A percentile compares a stretch with the other conserved stretches of the same genome.
These are phyloP conservation scores for Cordyceps pruinosa DNA, from an alignment of 2,329 filamentous ascomycete genomes.

Conservation along the genomic window DNA sequence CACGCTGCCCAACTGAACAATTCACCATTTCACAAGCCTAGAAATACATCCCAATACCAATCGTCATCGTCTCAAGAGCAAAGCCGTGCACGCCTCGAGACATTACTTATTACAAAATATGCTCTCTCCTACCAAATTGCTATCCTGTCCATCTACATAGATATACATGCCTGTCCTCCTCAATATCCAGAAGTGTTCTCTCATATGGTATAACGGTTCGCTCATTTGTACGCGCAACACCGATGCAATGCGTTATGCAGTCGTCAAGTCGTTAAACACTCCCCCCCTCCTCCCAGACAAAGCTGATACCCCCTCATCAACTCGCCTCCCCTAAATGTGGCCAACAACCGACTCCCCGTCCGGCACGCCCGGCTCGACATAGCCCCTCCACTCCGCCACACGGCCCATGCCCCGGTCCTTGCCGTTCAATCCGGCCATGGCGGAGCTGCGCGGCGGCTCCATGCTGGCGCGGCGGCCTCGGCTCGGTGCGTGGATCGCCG, in stretches of 20 bases:
- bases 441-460: slow-evolving; percentile 31
- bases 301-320: background rate
- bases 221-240: background rate
- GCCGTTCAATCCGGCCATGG: slow-evolving; percentile 41
- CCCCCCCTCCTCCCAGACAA: background rate
- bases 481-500: slow-evolving; percentile 22
- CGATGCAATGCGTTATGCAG: background rate
- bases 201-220: background rate
- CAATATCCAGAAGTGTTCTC: background rate
- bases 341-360: slow-evolving; percentile 23
- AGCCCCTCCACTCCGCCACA: slow-evolving; percentile 42
- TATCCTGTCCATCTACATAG: background rate
- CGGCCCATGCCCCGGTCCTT: slow-evolving; percentile 39
- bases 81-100: no score
- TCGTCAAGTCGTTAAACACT: background rate
- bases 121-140: background rate
- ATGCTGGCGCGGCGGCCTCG: slow-evolving; percentile 22
- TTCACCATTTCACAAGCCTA: no score
- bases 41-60: no score
- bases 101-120: background rate
- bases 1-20: no score
- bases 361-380: slow-evolving; percentile 38
- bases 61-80: no score
- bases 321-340: slow-evolving; percentile 5
- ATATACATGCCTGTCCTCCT: background rate